Evolutionary conservation across 1,284 basidiomycete species (phyloP).

Genomic region (Ustilago trichophora): DNA sequence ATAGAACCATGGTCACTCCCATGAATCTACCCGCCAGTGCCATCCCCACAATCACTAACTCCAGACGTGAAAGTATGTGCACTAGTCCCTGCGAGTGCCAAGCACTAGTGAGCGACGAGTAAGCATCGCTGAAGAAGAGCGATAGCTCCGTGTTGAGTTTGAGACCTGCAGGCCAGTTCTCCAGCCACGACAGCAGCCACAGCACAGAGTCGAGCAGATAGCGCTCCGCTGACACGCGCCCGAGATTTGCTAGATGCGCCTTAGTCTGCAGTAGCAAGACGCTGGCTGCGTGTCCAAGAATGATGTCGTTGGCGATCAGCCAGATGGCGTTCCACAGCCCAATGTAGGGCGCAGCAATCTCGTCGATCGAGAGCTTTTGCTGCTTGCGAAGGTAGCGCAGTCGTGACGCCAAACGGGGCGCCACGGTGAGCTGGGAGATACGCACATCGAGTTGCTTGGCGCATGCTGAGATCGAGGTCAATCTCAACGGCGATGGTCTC

Average conservation of each 20-base stretch:
- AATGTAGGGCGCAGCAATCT: conserved; percentile 65
- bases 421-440: conserved; percentile 66
- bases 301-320: conserved; percentile 88
- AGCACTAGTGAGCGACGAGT: conserved; percentile 69
- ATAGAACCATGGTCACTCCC: conserved; percentile 78
- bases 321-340: conserved; percentile 89
- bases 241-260: background rate
- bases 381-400: conserved; percentile 17
- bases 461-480: conserved; percentile 36
- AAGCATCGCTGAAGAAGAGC: conserved; percentile 78
- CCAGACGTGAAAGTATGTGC: conserved; percentile 12
- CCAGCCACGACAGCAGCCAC: conserved; percentile 77
- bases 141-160: conserved; percentile 95
- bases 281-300: conserved; percentile 78
- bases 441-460: conserved; percentile 67
- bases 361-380: conserved; percentile 20
- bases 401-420: conserved; percentile 55
- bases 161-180: conserved; percentile 93
- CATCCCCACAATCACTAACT: conserved; percentile 68
- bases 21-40: conserved; percentile 72
- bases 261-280: conserved; percentile 37
- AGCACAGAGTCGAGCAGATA: conserved; percentile 24
- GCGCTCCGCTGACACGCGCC: conserved; percentile 3
- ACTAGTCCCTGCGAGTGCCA: conserved; percentile 23
- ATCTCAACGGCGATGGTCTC: background rate